Conservation (phyloP, 2,329 filamentous ascomycete genomes). For the Pyricularia pennisetigena region DNA sequence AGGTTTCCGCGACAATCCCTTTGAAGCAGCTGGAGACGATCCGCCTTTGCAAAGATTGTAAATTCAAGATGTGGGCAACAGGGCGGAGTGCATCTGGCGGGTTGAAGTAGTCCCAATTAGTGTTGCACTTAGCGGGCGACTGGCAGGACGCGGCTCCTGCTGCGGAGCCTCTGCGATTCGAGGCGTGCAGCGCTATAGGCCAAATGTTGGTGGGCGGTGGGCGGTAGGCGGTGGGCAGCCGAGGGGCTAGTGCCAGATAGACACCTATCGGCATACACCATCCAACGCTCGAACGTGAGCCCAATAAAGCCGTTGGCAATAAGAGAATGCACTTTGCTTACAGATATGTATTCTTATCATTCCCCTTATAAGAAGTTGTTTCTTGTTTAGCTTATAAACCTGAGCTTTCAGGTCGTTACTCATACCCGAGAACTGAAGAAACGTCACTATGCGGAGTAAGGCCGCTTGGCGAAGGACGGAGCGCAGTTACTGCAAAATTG, state of each 20-base stretch:
- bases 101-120: constrained; percentile 1
- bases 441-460: neutral
- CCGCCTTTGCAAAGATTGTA: neutral
- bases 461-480: neutral
- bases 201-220: neutral
- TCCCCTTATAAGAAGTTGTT: neutral
- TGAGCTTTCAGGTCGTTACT: neutral
- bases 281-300: neutral
- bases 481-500: neutral
- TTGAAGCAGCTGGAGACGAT: neutral
- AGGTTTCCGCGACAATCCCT: constrained; percentile 1
- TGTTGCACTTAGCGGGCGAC: neutral
- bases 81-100: constrained; percentile 3
- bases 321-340: neutral
- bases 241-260: neutral
- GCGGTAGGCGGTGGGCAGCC: neutral
- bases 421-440: neutral
- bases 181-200: neutral
- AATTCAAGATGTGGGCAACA: neutral
- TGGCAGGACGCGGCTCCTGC: neutral
- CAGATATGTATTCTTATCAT: neutral
- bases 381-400: neutral
- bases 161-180: neutral
- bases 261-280: neutral
- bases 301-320: neutral